Evolutionary conservation across 257 asterid genomes (phyloP), one percentile per base, ranked within the genome.

Genomic region (Nicotiana paniculata): DNA sequence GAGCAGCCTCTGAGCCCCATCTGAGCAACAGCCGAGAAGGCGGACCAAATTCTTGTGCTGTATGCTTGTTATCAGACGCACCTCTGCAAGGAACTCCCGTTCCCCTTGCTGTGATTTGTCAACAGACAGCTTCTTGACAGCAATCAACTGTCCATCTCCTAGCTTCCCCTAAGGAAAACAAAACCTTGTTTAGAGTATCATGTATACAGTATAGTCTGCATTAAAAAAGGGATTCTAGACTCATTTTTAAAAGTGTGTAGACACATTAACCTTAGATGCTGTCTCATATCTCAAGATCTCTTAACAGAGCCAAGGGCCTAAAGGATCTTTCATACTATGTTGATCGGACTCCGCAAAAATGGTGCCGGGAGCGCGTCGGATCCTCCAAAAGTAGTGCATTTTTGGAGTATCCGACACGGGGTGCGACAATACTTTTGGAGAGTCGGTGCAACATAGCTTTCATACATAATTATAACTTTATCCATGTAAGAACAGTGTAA

Each of bases 101-200:
- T 93, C 97, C 43, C 97, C 97, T 85, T 92, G 97, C 79, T 90
- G 94, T 4, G 97, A 93, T 87, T 91, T 89, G 24, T 89, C 95
- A 6, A 88, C 76, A n/a, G 91, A 86, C 16, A 92, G 88, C 87
- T 89, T 89, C 86, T 92, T 93, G 81, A 93, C 90, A 3, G 97
- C 97, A 13, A 90, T 86, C 81, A 88, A 58, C 65, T 82, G 84
- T 62, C 94, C 95, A 85, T 91, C 95, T 28, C 83, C 94, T 81
- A 92, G 75, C 76, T 89, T 93, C 78, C 97, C 97, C 97, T 92
- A 68, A 70, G 77, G 4, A 68, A 63, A 77, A 33, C 54, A 61
- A 33, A 26, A 30, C 6, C 37, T 21, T 11, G 16, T 64, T 81
- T 51, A 21, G 28, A 75, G 24, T 8, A 30, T 48, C 24, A 61